These are phyloP conservation scores for Trichoderma sp. DNA, from an alignment of 2,329 filamentous ascomycete genomes.

Conservation along the genomic window DNA sequence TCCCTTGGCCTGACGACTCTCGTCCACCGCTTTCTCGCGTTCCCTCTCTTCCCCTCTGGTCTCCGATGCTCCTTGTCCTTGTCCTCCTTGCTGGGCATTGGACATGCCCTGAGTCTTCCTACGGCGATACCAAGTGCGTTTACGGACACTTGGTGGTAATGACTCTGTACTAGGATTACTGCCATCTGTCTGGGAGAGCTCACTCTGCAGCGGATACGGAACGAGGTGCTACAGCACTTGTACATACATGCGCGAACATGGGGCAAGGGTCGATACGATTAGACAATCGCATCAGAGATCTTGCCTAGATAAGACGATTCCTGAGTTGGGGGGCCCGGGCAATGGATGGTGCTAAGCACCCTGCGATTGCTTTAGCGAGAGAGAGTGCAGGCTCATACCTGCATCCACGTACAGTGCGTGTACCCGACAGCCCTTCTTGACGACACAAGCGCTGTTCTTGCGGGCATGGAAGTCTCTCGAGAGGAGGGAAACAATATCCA, in stretches of 20 bases:
- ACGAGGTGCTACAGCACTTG: slow-evolving; percentile 1
- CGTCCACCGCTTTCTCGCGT: slow-evolving; percentile 26
- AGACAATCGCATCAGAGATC: slow-evolving; percentile 28
- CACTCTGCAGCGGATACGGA: slow-evolving; percentile 16
- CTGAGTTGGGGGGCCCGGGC: slow-evolving; percentile 22
- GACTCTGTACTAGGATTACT: background rate
- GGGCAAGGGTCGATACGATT: slow-evolving; percentile 26
- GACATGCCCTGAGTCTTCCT: slow-evolving; percentile 11
- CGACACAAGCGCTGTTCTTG: slow-evolving; percentile 11
- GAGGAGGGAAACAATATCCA: slow-evolving; percentile 10
- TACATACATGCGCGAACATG: slow-evolving; percentile 14
- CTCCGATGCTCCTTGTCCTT: slow-evolving; percentile 1
- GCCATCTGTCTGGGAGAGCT: slow-evolving; percentile 18
- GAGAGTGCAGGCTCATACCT: slow-evolving; percentile 13
- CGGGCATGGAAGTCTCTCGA: background rate
- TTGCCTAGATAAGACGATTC: slow-evolving; percentile 27
- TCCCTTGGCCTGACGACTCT: slow-evolving; percentile 7
- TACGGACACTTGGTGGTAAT: background rate
- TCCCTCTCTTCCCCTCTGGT: slow-evolving; percentile 10
- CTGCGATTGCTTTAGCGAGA: slow-evolving; percentile 25
- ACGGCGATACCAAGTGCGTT: background rate
- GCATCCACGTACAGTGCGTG: background rate
- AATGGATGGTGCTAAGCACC: slow-evolving; percentile 21
- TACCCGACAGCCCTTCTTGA: slow-evolving; percentile 6
- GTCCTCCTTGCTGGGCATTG: slow-evolving; percentile 8